A percentile compares a stretch with the other conserved stretches of the same genome.
These are phyloP conservation scores for Stagonosporopsis rhizophila DNA, from an alignment of 2,329 filamentous ascomycete genomes.

Conservation along the genomic window DNA sequence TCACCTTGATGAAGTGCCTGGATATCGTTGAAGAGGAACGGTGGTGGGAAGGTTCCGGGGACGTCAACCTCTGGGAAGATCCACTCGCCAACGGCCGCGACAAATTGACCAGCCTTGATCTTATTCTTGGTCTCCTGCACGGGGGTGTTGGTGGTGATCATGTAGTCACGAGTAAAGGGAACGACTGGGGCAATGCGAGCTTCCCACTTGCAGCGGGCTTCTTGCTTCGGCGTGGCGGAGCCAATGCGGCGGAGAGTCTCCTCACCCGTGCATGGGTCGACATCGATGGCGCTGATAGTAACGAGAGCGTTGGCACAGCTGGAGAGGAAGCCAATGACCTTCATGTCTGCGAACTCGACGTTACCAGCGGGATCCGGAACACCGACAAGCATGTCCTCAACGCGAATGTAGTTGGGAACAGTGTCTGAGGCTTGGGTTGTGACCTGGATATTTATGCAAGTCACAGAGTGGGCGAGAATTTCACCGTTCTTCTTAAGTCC, in stretches of 20 bases:
- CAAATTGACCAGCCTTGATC: conserved; percentile 52
- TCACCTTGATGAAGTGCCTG: conserved; percentile 44
- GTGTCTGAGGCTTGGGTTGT: conserved; percentile 39
- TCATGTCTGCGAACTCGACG: conserved; percentile 48
- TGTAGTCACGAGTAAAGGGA: conserved; percentile 53
- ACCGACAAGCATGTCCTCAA: conserved; percentile 54
- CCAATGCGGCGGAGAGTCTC: conserved; percentile 48
- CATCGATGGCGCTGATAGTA: conserved; percentile 51
- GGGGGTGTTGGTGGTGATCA: conserved; percentile 45
- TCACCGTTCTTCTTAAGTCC: conserved; percentile 44
- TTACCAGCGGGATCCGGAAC: conserved; percentile 45
- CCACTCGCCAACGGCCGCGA: conserved; percentile 54
- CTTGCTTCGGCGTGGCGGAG: conserved; percentile 39
- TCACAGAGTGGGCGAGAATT: conserved; percentile 49
- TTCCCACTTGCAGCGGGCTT: conserved; percentile 52
- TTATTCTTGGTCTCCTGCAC: conserved; percentile 48
- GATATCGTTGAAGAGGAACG: conserved; percentile 44
- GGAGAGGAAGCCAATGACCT: conserved; percentile 49
- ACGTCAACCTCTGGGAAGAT: conserved; percentile 53
- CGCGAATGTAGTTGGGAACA: conserved; percentile 51
- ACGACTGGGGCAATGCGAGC: conserved; percentile 38
- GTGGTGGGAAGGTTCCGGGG: conserved; percentile 48
- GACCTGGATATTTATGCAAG: conserved; percentile 52
- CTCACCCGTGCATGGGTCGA: conserved; percentile 53
- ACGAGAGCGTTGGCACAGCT: conserved; percentile 45